Percentiles rank a stretch among this genome's conserved stretches.
Conservation (phyloP, 495 filamentous ascomycete species). For the Sabuloglossum arenarium region DNA sequence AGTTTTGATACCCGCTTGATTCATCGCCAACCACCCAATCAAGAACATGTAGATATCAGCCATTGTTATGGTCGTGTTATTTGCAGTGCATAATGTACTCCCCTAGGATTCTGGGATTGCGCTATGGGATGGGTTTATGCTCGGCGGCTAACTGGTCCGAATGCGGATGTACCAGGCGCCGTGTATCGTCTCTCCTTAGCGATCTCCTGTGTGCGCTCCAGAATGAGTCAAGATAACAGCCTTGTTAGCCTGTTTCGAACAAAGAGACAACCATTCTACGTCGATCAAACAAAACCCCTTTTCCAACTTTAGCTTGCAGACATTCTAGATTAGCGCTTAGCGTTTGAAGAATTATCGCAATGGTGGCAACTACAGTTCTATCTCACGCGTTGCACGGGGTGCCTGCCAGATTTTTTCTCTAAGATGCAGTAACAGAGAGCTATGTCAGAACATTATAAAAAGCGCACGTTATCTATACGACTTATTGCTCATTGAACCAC, state of each 20-base stretch:
- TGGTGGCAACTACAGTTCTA: background rate
- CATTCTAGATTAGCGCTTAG: too few relatives aligned
- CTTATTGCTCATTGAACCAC: conserved; percentile 5
- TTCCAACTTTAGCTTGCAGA: too few relatives aligned
- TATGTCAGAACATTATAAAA: background rate
- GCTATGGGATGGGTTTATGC: background rate
- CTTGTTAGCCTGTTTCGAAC: too few relatives aligned
- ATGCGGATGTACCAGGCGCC: too few relatives aligned
- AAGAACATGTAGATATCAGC: background rate
- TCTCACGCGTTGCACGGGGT: background rate
- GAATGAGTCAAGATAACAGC: too few relatives aligned
- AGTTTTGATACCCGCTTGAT: background rate
- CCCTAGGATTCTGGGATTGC: background rate
- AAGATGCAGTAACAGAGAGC: background rate
- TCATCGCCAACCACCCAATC: background rate
- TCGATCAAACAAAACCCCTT: too few relatives aligned
- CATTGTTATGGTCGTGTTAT: too few relatives aligned
- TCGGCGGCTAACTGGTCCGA: background rate
- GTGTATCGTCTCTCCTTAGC: too few relatives aligned
- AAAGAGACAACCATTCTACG: too few relatives aligned
- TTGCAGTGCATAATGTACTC: too few relatives aligned
- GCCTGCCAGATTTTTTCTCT: background rate
- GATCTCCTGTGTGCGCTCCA: too few relatives aligned
- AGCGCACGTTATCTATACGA: background rate
- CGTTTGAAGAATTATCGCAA: too few relatives aligned